A percentile compares a stretch with the other conserved stretches of the same genome.
phyloP scores from a whole-genome alignment of 352 stramenopile genomes.

The Pythium aphanidermatum region DNA sequence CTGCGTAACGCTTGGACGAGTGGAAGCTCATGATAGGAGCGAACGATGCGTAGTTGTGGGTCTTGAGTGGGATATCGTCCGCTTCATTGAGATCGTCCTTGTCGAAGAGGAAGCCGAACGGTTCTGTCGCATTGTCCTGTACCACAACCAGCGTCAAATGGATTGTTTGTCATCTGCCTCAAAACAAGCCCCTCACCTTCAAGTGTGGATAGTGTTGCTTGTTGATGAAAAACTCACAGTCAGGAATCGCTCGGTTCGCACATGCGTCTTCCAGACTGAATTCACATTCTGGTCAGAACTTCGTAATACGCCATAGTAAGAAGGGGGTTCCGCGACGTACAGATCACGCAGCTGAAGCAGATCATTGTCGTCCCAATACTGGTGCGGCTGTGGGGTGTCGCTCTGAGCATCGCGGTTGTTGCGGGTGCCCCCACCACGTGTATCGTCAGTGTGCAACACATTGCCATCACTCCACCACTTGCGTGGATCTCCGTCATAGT shows the following conservation, averaged over 20 bases:
- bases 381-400: conserved; percentile 12
- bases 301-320: background rate
- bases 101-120: conserved; percentile 98
- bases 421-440: conserved; percentile 1
- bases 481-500: conserved; percentile 71
- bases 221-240: conserved; percentile 99
- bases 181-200: conserved; percentile 67
- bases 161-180: conserved; percentile 5
- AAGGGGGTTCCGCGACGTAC: conserved; percentile 26
- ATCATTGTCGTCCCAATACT: conserved; percentile 98
- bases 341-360: conserved; percentile 95
- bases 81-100: conserved; percentile 93
- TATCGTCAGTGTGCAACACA: conserved; percentile 92
- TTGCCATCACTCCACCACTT: conserved; percentile 99
- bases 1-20: conserved; percentile 86
- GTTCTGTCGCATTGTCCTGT: conserved; percentile 92
- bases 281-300: background rate
- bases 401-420: background rate
- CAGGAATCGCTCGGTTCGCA: conserved; percentile 90
- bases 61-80: conserved; percentile 90
- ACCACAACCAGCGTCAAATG: background rate
- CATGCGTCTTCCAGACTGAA: conserved; percentile 91
- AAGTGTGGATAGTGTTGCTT: conserved; percentile 98
- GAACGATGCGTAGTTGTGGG: conserved; percentile 90
- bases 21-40: conserved; percentile 98